These are phyloP conservation scores for Penicillium coprophilum DNA, from an alignment of 495 filamentous ascomycete genomes.

Conservation along the genomic window DNA sequence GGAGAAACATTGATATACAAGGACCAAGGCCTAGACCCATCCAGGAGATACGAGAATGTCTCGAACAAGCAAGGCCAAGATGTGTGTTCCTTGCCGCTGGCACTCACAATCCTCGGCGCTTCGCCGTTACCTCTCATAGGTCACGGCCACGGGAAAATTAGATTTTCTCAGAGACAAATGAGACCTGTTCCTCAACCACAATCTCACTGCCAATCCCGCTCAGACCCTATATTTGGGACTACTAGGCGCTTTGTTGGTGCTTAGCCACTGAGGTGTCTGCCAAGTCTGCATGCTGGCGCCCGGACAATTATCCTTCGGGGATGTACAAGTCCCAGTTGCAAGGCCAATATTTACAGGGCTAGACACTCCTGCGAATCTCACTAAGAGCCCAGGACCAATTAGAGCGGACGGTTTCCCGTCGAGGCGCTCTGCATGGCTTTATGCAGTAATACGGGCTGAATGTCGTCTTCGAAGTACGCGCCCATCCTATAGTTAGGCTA, in stretches of 20 bases:
- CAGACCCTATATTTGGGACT: slow-evolving; percentile 15
- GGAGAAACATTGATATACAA: neutral
- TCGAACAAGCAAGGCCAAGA: neutral
- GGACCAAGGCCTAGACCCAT: neutral
- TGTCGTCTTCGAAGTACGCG: slow-evolving; percentile 13
- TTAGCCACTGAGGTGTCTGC: slow-evolving; percentile 13
- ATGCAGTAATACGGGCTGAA: neutral
- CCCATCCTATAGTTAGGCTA: slow-evolving; percentile 8
- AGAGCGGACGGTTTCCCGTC: neutral
- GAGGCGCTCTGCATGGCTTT: slow-evolving; percentile 3
- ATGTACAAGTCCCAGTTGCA: slow-evolving; percentile 7
- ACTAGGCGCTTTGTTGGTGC: slow-evolving; percentile 6
- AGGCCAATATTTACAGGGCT: neutral
- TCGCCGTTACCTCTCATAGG: slow-evolving; percentile 24
- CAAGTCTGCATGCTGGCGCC: slow-evolving; percentile 29
- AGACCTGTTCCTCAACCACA: neutral
- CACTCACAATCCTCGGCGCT: slow-evolving; percentile 22
- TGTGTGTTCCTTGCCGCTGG: slow-evolving; percentile 17
- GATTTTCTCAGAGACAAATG: slow-evolving; percentile 9
- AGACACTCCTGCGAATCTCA: slow-evolving; percentile 10
- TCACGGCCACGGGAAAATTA: neutral
- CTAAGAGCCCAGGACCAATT: slow-evolving; percentile 1
- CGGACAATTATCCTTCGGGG: slow-evolving; percentile 10
- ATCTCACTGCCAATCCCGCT: neutral
- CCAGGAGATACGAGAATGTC: neutral